Evolutionary conservation across 2,329 filamentous ascomycete genomes (phyloP).

Genomic region (Colletotrichum aenigma): DNA sequence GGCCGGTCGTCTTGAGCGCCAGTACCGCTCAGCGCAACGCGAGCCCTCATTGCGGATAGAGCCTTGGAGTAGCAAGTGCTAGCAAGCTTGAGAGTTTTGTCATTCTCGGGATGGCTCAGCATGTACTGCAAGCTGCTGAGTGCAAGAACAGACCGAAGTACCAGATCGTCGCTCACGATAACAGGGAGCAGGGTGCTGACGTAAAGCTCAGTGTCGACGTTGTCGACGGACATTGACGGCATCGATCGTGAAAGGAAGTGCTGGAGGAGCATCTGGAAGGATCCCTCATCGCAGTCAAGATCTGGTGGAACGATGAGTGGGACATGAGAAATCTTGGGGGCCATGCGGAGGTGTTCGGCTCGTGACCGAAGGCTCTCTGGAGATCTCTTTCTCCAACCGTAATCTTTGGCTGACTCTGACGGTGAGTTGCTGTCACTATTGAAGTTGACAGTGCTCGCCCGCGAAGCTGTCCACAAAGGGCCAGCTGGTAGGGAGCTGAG

Average conservation of each 20-base stretch:
- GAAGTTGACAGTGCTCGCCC: neutral
- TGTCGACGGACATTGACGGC: neutral
- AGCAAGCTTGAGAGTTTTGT: neutral
- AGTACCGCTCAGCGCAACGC: neutral
- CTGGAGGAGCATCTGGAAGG: neutral
- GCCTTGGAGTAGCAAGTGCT: neutral
- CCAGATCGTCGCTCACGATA: neutral
- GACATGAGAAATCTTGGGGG: neutral
- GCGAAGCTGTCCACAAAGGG: neutral
- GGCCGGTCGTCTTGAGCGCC: neutral
- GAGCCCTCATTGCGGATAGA: neutral
- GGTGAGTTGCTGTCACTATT: neutral
- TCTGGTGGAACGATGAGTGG: neutral
- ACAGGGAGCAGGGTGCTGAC: neutral
- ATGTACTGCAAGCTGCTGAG: neutral
- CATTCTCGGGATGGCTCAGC: neutral
- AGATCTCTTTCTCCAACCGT: neutral
- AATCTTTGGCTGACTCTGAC: neutral
- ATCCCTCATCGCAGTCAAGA: neutral
- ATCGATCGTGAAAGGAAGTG: neutral
- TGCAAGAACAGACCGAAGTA: neutral
- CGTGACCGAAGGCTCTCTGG: too few relatives aligned
- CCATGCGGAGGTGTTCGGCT: too few relatives aligned
- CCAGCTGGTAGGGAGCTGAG: neutral
- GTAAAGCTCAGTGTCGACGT: neutral